phyloP scores from a whole-genome alignment of 1,284 basidiomycete species.

The Anthracocystis walkeri region DNA sequence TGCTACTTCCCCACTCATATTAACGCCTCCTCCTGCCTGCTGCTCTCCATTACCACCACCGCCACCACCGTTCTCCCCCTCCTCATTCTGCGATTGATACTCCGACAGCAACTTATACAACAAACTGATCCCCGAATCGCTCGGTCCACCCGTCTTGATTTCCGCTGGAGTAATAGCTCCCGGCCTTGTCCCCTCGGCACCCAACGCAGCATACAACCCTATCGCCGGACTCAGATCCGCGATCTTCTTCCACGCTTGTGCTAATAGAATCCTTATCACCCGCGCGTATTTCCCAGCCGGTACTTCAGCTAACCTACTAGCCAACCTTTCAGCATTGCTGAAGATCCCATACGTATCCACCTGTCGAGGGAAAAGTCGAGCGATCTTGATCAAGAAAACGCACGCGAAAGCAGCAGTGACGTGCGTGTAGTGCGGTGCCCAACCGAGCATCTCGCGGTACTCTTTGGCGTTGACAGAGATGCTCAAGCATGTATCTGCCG shows the following conservation, averaged over 20 bases:
- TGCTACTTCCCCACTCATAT: not conserved
- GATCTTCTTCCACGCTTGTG: slow-evolving; percentile 55
- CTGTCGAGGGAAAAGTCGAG: slow-evolving; percentile 83
- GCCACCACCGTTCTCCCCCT: too few relatives aligned
- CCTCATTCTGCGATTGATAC: slow-evolving; percentile 37
- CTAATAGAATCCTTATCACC: slow-evolving; percentile 46
- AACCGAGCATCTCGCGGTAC: slow-evolving; percentile 82
- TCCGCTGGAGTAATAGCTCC: slow-evolving; percentile 52
- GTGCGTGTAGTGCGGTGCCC: slow-evolving; percentile 91
- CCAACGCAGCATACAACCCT: slow-evolving; percentile 48
- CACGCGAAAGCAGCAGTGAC: slow-evolving; percentile 92
- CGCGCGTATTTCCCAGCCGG: slow-evolving; percentile 73
- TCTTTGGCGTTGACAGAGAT: slow-evolving; percentile 82
- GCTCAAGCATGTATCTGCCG: slow-evolving; percentile 83
- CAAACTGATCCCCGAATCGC: slow-evolving; percentile 49
- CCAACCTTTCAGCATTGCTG: slow-evolving; percentile 83
- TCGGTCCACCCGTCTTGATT: slow-evolving; percentile 49
- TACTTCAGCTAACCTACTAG: slow-evolving; percentile 83
- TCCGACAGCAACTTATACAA: slow-evolving; percentile 50
- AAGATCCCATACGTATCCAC: slow-evolving; percentile 81
- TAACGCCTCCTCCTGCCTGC: not conserved
- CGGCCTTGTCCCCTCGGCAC: slow-evolving; percentile 42
- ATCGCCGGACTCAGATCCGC: slow-evolving; percentile 51
- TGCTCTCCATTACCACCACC: slow-evolving; percentile 2
- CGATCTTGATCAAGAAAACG: slow-evolving; percentile 91